Base-by-base conservation (phyloP, 2,329 filamentous ascomycete genomes). In the Cercospora zeae-maydis region DNA sequence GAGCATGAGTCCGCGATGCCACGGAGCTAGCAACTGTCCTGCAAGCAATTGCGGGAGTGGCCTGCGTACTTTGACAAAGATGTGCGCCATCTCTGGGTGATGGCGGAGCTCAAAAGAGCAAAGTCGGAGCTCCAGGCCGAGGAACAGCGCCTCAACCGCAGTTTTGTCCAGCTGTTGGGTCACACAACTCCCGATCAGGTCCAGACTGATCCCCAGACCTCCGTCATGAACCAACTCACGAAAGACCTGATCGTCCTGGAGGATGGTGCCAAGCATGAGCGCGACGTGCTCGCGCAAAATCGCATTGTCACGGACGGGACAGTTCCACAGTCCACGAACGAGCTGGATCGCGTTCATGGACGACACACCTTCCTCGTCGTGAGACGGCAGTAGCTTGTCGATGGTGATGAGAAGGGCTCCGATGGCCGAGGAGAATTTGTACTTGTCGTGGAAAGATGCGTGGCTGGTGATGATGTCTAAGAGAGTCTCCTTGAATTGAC, bases 331-430 rank as follows among this genome's bases (percentile, higher is more conserved):
- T 14, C 66, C 62, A 34, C 64, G 55, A 33, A 70, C 61, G 19
- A 70, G 61, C 33, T 67, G 62, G 10, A 66, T 67, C 4, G 67
- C 58, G 27, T 64, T 62, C 60, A 66, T 62, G 5, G 57, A 47
- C 2, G 58, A 31, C 14, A 59, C 52, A 2, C 24, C 24, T 27
- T 45, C 21, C 42, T 51, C 21, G n/a, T 51, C 21, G n/a, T 61
- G 61, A 8, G 57, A 56, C 6, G 64, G 55, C 11, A 69, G 61
- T 27, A 72, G 14, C 19, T 70, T 68, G 16, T 75, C 64, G 11
- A 67, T 67, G 27, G 72, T 66, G 14, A 75, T 60, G 63, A 70
- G 70, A 13, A 75, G 64, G n/a, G 71, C 69, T n/a, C 73, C 73
- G 24, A 70, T 66, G 4, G 65, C 67, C 4, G 68, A 57, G n/a